Evolutionary conservation across 169 alveolate species (phyloP), one percentile per base, ranked within the genome.

Genomic region (Perkinsus chesapeaki): DNA sequence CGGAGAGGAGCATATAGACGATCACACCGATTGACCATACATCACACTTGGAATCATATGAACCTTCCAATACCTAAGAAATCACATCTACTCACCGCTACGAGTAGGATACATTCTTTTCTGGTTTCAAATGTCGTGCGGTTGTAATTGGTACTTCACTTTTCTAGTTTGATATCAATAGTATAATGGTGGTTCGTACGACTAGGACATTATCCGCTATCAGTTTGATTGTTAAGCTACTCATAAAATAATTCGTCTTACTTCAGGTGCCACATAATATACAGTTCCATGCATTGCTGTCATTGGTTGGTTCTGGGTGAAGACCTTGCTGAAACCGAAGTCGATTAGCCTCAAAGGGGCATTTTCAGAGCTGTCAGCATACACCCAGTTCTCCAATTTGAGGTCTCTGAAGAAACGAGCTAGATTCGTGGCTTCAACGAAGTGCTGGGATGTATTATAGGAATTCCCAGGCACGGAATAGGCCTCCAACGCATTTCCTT

Each of bases 21-120:
- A 95, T 95, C 47, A 96, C 97, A 19, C 96, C 96, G 73, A 95
- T 73, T 7, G 95, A 93, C 96, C 96, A 95, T 92, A 95, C 73
- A 92, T 95, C 96, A 91, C 96, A 95, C 48, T 93, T 93, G 31
- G 93, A 92, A 3, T 93, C 93, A 93, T 95, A 95, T 39, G 94
- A 73, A 36, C 96, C 95, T 12, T 36, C 39, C 5, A 82, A 39
- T 16, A 60, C 82, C 82, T 60, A 16, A 60, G 37, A 60, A 27
- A 60, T 7, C 12, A 60, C 12, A 60, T 23, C 0, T 34, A 34
- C 31, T 1, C 0, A 60, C 82, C n/a, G n/a, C n/a, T n/a, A n/a
- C n/a, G n/a, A n/a, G n/a, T n/a, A n/a, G n/a, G n/a, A n/a, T n/a
- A n/a, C n/a, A n/a, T n/a, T n/a, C n/a, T n/a, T n/a, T n/a, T n/a